Evolutionary conservation across 2,329 filamentous ascomycete genomes (phyloP).

Genomic region (Neurospora sp.): DNA sequence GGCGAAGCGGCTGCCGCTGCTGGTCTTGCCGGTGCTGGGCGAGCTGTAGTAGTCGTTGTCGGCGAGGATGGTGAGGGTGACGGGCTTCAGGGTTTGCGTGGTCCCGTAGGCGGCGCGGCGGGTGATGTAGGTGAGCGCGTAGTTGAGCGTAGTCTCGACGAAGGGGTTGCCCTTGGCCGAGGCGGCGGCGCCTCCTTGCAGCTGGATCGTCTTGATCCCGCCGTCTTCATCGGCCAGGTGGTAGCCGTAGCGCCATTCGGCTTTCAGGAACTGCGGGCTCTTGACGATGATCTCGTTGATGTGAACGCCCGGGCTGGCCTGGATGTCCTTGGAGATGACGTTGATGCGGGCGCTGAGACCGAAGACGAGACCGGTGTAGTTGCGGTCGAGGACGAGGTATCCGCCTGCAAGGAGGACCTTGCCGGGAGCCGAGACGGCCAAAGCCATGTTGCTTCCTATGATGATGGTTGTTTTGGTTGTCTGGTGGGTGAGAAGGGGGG

Average conservation of each 20-base stretch:
- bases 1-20: conserved; percentile 50
- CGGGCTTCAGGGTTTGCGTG: conserved; percentile 49
- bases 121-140: conserved; percentile 74
- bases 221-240: conserved; percentile 58
- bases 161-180: conserved; percentile 57
- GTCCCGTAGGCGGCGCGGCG: conserved; percentile 28
- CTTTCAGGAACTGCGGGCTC: conserved; percentile 83
- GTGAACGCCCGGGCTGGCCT: conserved; percentile 53
- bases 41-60: conserved; percentile 96
- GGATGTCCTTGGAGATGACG: conserved; percentile 48
- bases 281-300: conserved; percentile 69
- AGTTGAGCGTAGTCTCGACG: conserved; percentile 83
- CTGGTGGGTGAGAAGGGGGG: not conserved
- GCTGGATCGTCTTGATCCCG: conserved; percentile 73
- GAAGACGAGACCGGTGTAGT: conserved; percentile 68
- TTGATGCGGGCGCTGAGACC: conserved; percentile 60
- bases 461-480: conserved; percentile 9
- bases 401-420: conserved; percentile 94
- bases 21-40: conserved; percentile 29
- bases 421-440: conserved; percentile 78
- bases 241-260: conserved; percentile 82
- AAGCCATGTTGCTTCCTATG: conserved; percentile 23
- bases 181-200: conserved; percentile 49
- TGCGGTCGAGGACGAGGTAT: conserved; percentile 85
- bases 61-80: conserved; percentile 77